Conservation (phyloP, 345 rosid species). For the Raphanus sativus region DNA sequence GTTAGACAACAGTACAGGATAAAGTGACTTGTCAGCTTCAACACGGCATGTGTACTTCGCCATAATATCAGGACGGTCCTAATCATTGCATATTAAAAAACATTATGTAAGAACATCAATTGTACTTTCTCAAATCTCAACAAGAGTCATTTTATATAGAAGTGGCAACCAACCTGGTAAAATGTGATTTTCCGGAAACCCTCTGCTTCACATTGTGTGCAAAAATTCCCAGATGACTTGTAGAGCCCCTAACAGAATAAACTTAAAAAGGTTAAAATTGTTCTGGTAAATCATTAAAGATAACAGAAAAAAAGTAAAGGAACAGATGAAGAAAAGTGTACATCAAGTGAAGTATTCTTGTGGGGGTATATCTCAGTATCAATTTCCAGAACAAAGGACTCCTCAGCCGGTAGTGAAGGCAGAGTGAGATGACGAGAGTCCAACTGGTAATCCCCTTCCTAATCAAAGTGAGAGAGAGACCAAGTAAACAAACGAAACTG, state of each 20-base stretch:
- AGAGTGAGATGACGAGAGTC: conserved; percentile 73
- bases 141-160: conserved; percentile 8
- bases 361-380: conserved; percentile 84
- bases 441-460: conserved; percentile 69
- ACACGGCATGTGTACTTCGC: conserved; percentile 88
- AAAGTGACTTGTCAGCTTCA: conserved; percentile 84
- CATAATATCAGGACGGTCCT: conserved; percentile 99
- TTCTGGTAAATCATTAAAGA: background rate
- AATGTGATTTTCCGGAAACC: conserved; percentile 92
- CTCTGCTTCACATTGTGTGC: conserved; percentile 99
- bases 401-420: conserved; percentile 58
- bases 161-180: conserved; percentile 64
- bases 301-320: background rate
- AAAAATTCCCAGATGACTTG: conserved; percentile 89
- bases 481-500: background rate
- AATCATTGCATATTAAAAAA: conserved; percentile 29
- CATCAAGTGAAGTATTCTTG: conserved; percentile 91
- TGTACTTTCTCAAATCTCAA: conserved; percentile 9
- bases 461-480: conserved; percentile 1
- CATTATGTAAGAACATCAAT: conserved; percentile 21
- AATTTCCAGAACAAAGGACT: conserved; percentile 71
- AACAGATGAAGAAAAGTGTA: conserved; percentile 21
- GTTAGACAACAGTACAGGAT: conserved; percentile 88
- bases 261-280: background rate
- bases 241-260: conserved; percentile 72